These are phyloP conservation scores for Aureoboletus auriporus DNA, from an alignment of 768 basidiomycete species.

Conservation along the genomic window DNA sequence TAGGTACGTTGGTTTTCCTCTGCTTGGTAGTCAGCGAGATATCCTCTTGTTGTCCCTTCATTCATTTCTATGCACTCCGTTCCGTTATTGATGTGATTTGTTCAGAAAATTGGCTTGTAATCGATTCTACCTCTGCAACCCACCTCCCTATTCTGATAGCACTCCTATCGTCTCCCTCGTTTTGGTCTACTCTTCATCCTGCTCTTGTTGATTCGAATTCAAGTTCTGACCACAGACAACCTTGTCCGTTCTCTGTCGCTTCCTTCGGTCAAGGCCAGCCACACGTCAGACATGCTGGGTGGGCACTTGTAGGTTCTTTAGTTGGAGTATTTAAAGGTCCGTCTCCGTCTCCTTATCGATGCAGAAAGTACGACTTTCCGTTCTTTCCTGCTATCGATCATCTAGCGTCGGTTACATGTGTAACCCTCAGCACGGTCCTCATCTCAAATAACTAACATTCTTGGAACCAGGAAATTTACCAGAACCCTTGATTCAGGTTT, in stretches of 20 bases:
- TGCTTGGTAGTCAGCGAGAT: background rate
- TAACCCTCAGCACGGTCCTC: background rate
- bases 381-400: background rate
- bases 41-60: background rate
- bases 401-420: background rate
- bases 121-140: background rate
- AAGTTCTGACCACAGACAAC: conserved; percentile 28
- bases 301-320: conserved; percentile 50
- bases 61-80: background rate
- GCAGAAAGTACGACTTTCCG: background rate
- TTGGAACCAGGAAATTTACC: conserved; percentile 21
- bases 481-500: conserved; percentile 35
- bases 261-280: conserved; percentile 62
- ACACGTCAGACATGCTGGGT: conserved; percentile 66
- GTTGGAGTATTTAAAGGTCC: conserved; percentile 45
- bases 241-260: conserved; percentile 12
- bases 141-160: conserved; percentile 3
- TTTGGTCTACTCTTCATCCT: conserved; percentile 60
- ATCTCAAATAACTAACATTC: conserved; percentile 8
- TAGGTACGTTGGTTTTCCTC: conserved; percentile 43
- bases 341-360: background rate
- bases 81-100: background rate
- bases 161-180: conserved; percentile 32
- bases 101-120: conserved; percentile 16
- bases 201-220: conserved; percentile 39